Base-by-base conservation (phyloP, 306 rosid genomes). In the Cicer cuneatum region DNA sequence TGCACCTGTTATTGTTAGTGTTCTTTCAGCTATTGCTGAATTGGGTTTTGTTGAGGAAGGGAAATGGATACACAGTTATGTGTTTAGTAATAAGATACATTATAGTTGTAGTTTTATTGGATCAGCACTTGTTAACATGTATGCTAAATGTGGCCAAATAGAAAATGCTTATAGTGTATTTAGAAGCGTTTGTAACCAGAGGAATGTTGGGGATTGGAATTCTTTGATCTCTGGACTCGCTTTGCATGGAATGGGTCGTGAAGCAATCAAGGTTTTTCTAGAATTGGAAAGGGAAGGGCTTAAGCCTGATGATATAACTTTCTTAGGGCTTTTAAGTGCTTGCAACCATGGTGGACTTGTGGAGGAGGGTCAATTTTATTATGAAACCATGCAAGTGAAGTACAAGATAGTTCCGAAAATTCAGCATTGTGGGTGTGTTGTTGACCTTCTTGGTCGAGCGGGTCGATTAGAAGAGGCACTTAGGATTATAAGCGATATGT, bases 21-120 rank as follows among this genome's bases (percentile, higher is more conserved):
- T 81, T 52, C 86, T 89, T 53, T 81, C 88, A 24, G 93, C 93
- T 78, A 81, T 85, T 74, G 83, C 87, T 10, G 83, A 81, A 38
- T 57, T 87, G 82, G 89, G 91, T 67, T 87, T 87, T 62, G 82
- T 70, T 8, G 87, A 89, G 77, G 90, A 89, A 66, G 90, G 90
- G 0, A 87, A 85, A 72, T 85, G 88, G 87, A 29, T 82, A 11
- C 88, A 87, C 71, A 52, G 19, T 72, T 81, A 85, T 61, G 49
- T 87, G 40, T 61, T 71, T 8, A 7, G 53, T 13, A 79, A 72
- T 69, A 79, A 69, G 82, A 71, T 85, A 53, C 46, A 60, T 9
- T 19, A 63, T 51, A 69, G 69, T 38, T 60, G 6, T 56, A 77
- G 79, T 69, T 85, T 81, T 47, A 64, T 87, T 16, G 88, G 72